phyloP scores from a whole-genome alignment of 805 yeast species.

The Yamadazyma sp. region DNA sequence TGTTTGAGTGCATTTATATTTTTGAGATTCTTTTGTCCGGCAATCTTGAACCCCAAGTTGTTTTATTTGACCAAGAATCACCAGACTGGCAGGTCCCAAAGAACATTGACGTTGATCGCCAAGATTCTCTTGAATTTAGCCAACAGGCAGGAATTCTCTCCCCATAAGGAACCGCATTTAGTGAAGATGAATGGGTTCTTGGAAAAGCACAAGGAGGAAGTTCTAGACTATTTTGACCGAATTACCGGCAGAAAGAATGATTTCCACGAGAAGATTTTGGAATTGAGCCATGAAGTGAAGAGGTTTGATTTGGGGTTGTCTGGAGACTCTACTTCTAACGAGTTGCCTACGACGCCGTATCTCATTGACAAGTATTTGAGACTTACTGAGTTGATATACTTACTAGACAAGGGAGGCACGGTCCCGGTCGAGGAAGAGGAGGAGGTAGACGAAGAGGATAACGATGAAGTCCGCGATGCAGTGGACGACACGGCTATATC shows the following conservation, averaged over 20 bases:
- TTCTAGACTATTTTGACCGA: slow-evolving; percentile 67
- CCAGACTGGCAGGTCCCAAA: slow-evolving; percentile 67
- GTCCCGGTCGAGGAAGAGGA: slow-evolving; percentile 3
- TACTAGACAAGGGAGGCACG: slow-evolving; percentile 32
- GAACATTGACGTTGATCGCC: slow-evolving; percentile 79
- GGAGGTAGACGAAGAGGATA: slow-evolving; percentile 3
- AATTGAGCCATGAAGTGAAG: slow-evolving; percentile 54
- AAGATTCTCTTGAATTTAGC: slow-evolving; percentile 78
- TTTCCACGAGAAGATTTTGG: slow-evolving; percentile 56
- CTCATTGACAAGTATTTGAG: slow-evolving; percentile 65
- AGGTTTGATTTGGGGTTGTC: slow-evolving; percentile 59
- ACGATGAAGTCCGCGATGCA: slow-evolving; percentile 5
- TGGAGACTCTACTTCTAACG: slow-evolving; percentile 48
- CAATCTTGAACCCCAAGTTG: slow-evolving; percentile 83
- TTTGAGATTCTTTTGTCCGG: slow-evolving; percentile 67
- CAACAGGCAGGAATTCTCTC: slow-evolving; percentile 67
- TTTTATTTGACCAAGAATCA: slow-evolving; percentile 71
- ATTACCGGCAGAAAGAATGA: slow-evolving; percentile 71
- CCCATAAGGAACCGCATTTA: slow-evolving; percentile 83
- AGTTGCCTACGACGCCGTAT: slow-evolving; percentile 67
- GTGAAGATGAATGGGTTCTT: slow-evolving; percentile 69
- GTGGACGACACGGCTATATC: slow-evolving; percentile 6
- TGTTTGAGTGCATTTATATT: slow-evolving; percentile 84
- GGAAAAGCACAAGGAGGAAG: slow-evolving; percentile 52
- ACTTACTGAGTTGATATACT: slow-evolving; percentile 55